Conservation (phyloP, 2,329 filamentous ascomycete species). For the Fusarium sp. region DNA sequence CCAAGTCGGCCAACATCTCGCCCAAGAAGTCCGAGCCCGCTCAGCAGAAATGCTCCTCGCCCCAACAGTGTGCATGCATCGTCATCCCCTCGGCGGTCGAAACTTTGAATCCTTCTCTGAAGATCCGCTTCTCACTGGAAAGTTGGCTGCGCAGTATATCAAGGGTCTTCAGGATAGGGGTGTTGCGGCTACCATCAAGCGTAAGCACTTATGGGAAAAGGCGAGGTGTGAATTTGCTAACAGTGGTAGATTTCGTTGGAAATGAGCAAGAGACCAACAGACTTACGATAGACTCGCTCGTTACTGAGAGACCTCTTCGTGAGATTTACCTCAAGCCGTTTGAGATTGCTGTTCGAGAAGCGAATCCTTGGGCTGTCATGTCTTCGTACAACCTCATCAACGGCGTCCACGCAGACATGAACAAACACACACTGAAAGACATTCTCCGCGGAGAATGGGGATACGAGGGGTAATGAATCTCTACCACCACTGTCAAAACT, state of each 20-base stretch:
- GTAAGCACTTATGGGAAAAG: no score
- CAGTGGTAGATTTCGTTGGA: slow-evolving; percentile 68
- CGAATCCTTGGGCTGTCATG: slow-evolving; percentile 77
- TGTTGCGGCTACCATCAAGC: slow-evolving; percentile 82
- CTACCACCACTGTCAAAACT: not conserved
- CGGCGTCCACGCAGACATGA: slow-evolving; percentile 67
- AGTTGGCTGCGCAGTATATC: slow-evolving; percentile 77
- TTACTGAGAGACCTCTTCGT: slow-evolving; percentile 72
- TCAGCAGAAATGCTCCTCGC: slow-evolving; percentile 79
- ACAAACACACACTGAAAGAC: slow-evolving; percentile 63
- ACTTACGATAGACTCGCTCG: slow-evolving; percentile 68
- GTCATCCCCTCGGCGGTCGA: slow-evolving; percentile 83
- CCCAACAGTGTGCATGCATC: slow-evolving; percentile 84
- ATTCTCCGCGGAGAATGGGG: slow-evolving; percentile 71
- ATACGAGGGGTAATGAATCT: slow-evolving; percentile 63
- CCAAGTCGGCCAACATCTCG: slow-evolving; percentile 76
- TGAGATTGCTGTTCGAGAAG: slow-evolving; percentile 76
- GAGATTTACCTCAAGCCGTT: slow-evolving; percentile 81
- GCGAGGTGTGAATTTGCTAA: no score
- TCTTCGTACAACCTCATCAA: slow-evolving; percentile 75
- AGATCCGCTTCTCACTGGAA: slow-evolving; percentile 81
- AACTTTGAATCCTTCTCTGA: slow-evolving; percentile 91
- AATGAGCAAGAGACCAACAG: slow-evolving; percentile 75
- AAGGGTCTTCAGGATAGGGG: slow-evolving; percentile 78
- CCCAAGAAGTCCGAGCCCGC: slow-evolving; percentile 76